Evolutionary conservation across 2,329 filamentous ascomycete genomes (phyloP).

Genomic region (Dactylellina sp.): DNA sequence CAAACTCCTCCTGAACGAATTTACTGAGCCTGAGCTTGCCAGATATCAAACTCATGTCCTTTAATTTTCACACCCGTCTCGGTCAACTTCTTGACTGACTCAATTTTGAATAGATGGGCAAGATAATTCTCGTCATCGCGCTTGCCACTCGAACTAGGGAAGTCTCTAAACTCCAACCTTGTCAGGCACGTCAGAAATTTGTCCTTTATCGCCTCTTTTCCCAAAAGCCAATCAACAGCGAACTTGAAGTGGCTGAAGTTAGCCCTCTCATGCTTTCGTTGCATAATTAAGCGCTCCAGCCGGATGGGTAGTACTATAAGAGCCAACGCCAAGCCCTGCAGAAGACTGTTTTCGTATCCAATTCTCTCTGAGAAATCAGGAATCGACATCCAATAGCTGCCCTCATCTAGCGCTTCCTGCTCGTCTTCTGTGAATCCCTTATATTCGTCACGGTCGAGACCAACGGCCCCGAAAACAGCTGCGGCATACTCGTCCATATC

Average conservation of each 20-base stretch:
- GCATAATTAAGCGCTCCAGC: slow-evolving; percentile 20
- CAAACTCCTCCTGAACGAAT: too few relatives aligned
- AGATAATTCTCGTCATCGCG: background rate
- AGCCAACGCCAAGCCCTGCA: slow-evolving; percentile 31
- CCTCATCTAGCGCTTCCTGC: slow-evolving; percentile 26
- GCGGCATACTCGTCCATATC: slow-evolving; percentile 36
- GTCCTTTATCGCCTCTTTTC: slow-evolving; percentile 7
- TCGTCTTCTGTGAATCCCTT: slow-evolving; percentile 46
- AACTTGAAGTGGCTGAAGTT: slow-evolving; percentile 9
- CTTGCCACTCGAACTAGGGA: background rate
- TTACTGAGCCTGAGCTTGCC: background rate
- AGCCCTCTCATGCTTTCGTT: background rate
- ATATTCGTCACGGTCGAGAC: slow-evolving; percentile 36
- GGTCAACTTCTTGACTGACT: slow-evolving; percentile 12
- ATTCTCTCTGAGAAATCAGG: slow-evolving; percentile 30
- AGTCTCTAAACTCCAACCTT: slow-evolving; percentile 22
- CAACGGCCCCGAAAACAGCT: slow-evolving; percentile 16
- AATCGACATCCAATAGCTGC: slow-evolving; percentile 41
- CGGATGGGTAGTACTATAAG: slow-evolving; percentile 22
- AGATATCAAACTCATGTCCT: background rate
- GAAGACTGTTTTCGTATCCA: slow-evolving; percentile 33
- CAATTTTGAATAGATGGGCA: slow-evolving; percentile 3
- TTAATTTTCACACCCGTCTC: slow-evolving; percentile 5
- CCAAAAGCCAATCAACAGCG: background rate
- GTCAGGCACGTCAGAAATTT: slow-evolving; percentile 7